Conservation (phyloP, 73 alveolate species). For the Durusdinium trenchii region DNA sequence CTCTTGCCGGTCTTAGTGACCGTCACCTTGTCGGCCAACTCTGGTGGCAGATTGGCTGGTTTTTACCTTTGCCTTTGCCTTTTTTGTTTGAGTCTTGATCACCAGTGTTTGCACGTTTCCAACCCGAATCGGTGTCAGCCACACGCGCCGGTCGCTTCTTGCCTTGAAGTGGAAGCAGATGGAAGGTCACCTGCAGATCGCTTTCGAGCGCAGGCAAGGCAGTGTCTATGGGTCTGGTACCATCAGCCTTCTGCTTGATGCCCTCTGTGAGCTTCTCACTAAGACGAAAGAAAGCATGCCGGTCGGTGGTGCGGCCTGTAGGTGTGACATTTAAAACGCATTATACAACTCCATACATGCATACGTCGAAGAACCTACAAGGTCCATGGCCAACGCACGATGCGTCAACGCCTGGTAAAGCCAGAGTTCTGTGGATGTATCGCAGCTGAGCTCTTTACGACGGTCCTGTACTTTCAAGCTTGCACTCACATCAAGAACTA, state of each 20-base stretch:
- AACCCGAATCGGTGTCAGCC: not conserved
- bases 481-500: not conserved
- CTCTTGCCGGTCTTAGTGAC: not conserved
- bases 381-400: not conserved
- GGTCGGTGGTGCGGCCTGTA: not conserved
- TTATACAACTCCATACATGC: not conserved
- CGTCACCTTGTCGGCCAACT: not conserved
- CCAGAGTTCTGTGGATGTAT: not conserved
- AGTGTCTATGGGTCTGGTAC: not conserved
- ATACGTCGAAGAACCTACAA: not conserved
- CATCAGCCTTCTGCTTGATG: not conserved
- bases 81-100: not conserved
- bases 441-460: not conserved
- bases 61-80: not conserved
- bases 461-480: not conserved
- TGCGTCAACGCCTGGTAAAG: not conserved
- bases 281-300: not conserved
- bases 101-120: not conserved
- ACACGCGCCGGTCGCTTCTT: not conserved
- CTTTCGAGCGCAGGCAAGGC: not conserved
- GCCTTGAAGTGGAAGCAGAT: not conserved
- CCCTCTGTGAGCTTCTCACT: not conserved
- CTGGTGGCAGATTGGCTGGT: not conserved
- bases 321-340: not conserved
- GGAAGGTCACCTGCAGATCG: not conserved